phyloP scores from a whole-genome alignment of 2,329 filamentous ascomycete species.

The Hymenoscyphus fraxineus region DNA sequence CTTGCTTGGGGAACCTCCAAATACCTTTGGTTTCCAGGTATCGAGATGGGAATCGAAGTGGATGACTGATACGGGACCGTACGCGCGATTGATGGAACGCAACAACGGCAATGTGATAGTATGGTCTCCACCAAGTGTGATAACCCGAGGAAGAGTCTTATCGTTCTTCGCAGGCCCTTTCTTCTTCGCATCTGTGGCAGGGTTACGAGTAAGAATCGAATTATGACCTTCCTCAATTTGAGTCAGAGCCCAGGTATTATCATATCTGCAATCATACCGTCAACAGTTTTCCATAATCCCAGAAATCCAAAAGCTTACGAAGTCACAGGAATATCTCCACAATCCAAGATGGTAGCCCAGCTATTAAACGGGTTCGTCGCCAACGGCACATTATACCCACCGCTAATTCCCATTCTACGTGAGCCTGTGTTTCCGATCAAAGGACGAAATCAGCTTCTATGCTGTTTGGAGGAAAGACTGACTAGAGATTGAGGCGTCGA shows the following conservation, averaged over 20 bases:
- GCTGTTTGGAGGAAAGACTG: constrained; percentile 39
- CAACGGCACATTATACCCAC: constrained; percentile 82
- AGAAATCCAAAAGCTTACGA: constrained; percentile 52
- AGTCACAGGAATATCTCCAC: constrained; percentile 80
- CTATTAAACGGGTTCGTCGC: constrained; percentile 76
- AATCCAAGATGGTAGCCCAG: constrained; percentile 78
- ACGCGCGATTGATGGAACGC: constrained; percentile 56
- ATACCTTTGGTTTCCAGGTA: constrained; percentile 81
- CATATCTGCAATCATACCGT: constrained; percentile 52
- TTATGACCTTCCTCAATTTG: constrained; percentile 87
- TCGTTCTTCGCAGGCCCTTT: constrained; percentile 66
- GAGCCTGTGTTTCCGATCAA: constrained; percentile 35
- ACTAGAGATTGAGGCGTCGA: constrained; percentile 82
- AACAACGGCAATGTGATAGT: constrained; percentile 59
- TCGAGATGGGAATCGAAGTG: constrained; percentile 64
- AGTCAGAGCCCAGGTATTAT: constrained; percentile 75
- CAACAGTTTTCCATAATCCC: not conserved
- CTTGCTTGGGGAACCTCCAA: constrained; percentile 74
- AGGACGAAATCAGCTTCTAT: constrained; percentile 24
- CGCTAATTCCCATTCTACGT: constrained; percentile 51
- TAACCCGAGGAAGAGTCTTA: constrained; percentile 74
- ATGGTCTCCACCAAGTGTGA: constrained; percentile 68
- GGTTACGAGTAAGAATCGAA: constrained; percentile 65
- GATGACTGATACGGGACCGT: constrained; percentile 58
- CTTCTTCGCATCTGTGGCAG: constrained; percentile 64